Percentiles rank a stretch among this genome's conserved stretches.
These are phyloP conservation scores for Allomyces javanicus DNA, from an alignment of 192 early-diverging fungal species.

Conservation along the genomic window DNA sequence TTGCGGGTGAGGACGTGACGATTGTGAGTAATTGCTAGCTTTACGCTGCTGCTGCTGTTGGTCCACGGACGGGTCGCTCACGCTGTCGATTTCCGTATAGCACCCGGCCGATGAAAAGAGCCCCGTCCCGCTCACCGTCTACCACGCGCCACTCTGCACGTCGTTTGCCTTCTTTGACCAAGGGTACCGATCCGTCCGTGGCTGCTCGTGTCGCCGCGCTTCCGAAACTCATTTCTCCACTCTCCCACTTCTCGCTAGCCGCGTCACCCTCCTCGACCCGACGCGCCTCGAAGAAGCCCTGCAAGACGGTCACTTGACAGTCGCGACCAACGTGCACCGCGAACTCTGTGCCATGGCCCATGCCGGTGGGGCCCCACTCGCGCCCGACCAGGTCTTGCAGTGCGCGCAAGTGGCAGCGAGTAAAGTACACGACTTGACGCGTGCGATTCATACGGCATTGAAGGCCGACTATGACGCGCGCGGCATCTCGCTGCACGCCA, in stretches of 20 bases:
- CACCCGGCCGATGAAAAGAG: constrained; percentile 69
- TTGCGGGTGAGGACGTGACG: constrained; percentile 75
- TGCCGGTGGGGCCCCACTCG: constrained; percentile 69
- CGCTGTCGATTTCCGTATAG: constrained; percentile 14
- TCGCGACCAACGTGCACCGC: constrained; percentile 76
- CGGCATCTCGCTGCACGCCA: neutral
- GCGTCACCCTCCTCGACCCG: constrained; percentile 43
- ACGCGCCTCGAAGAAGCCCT: constrained; percentile 69
- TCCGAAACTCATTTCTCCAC: too few relatives aligned
- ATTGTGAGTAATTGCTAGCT: constrained; percentile 33
- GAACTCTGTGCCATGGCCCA: constrained; percentile 86
- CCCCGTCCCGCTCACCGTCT: constrained; percentile 83
- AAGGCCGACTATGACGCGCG: constrained; percentile 16
- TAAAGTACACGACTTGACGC: constrained; percentile 56
- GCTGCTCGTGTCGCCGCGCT: too few relatives aligned
- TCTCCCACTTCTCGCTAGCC: too few relatives aligned
- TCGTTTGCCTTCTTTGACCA: constrained; percentile 82
- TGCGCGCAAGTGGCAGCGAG: constrained; percentile 65
- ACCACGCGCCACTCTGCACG: constrained; percentile 85
- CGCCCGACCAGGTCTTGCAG: constrained; percentile 46
- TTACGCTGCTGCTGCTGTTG: neutral
- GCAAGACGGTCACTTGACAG: constrained; percentile 59
- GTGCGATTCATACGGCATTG: constrained; percentile 53
- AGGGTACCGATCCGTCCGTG: constrained; percentile 45
- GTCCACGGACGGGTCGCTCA: neutral